phyloP scores from a whole-genome alignment of 805 yeast genomes.

The Wickerhamomyces hampshirensis region DNA sequence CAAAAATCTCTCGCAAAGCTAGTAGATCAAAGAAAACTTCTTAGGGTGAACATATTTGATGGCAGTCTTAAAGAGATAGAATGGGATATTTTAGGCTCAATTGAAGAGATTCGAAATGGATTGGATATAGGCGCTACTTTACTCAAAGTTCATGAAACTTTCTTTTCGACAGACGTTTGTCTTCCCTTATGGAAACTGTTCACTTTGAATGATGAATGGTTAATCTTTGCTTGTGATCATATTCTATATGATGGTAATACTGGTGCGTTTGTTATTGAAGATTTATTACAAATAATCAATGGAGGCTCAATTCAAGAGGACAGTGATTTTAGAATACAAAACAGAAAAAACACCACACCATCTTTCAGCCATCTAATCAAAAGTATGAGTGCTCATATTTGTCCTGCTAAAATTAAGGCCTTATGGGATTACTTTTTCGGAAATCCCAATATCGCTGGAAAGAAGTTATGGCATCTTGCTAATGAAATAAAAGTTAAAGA shows the following conservation, averaged over 20 bases:
- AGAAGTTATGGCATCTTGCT: not conserved
- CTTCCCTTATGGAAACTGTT: conserved; percentile 8
- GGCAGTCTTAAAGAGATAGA: conserved; percentile 1
- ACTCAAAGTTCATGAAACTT: conserved; percentile 1
- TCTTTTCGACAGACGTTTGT: not conserved
- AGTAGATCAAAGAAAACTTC: conserved; percentile 1
- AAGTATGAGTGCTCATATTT: not conserved
- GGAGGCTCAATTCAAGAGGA: conserved; percentile 4
- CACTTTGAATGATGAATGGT: conserved; percentile 3
- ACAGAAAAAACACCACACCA: conserved; percentile 1
- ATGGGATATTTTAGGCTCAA: not conserved
- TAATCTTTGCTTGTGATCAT: conserved; percentile 9
- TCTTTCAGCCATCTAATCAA: not conserved
- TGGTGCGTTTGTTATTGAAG: conserved; percentile 10
- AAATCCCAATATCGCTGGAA: not conserved
- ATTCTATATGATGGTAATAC: conserved; percentile 9
- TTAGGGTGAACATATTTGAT: conserved; percentile 4
- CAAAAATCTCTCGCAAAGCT: conserved; percentile 1
- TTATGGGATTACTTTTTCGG: not conserved
- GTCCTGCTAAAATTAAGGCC: not conserved
- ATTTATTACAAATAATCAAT: conserved; percentile 2
- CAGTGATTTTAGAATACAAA: not conserved
- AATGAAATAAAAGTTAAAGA: not conserved
- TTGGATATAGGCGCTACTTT: conserved; percentile 1
- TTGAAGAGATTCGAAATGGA: conserved; percentile 1